Evolutionary conservation across 2,329 filamentous ascomycete genomes (phyloP).

Genomic region (Neonectria magnoliae): DNA sequence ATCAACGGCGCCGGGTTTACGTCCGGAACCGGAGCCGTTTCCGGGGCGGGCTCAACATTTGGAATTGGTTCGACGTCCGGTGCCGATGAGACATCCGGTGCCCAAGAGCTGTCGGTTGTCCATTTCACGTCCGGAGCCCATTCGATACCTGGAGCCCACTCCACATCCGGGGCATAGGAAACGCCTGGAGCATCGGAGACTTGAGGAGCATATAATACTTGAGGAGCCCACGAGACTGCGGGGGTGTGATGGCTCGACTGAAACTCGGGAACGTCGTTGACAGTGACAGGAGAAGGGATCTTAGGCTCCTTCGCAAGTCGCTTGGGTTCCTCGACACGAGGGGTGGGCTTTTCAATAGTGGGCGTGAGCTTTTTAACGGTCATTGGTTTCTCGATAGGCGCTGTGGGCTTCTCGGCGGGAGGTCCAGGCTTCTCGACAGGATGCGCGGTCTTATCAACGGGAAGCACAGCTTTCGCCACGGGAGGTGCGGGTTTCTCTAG

Average conservation of each 20-base stretch:
- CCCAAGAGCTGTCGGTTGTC: neutral
- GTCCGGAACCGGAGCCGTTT: neutral
- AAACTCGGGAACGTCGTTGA: neutral
- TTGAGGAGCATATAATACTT: neutral
- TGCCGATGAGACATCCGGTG: neutral
- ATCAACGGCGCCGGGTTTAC: neutral
- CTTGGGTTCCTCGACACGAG: neutral
- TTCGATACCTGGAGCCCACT: neutral
- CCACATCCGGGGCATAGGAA: neutral
- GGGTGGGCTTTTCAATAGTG: neutral
- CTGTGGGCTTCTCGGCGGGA: neutral
- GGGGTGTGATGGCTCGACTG: neutral
- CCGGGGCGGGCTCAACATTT: neutral
- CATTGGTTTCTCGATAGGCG: neutral
- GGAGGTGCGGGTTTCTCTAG: neutral
- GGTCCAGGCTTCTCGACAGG: neutral
- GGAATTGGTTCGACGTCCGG: neutral
- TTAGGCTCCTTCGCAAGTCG: neutral
- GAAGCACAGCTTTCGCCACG: neutral
- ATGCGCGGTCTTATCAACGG: neutral
- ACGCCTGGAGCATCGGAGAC: neutral
- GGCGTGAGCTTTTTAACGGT: neutral
- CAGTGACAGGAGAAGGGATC: neutral
- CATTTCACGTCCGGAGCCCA: neutral
- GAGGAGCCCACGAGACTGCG: neutral